Conservation (phyloP, 257 asterid species). For the Penstemon davidsonii region DNA sequence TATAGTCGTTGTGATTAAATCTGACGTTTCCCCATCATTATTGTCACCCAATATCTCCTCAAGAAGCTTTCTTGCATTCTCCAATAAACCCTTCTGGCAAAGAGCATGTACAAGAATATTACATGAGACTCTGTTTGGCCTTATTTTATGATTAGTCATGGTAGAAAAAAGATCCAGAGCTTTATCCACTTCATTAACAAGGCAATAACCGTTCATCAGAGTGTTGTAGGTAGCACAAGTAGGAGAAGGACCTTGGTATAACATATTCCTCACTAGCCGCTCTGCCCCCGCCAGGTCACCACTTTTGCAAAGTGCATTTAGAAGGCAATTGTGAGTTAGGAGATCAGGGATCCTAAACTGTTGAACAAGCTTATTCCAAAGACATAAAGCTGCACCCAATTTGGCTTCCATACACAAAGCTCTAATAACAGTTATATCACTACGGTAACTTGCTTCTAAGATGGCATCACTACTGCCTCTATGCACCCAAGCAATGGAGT, state of each 20-base stretch:
- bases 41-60: slow-evolving; percentile 51
- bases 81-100: slow-evolving; percentile 64
- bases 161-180: slow-evolving; percentile 63
- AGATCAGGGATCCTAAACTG: slow-evolving; percentile 58
- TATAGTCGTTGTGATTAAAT: slow-evolving; percentile 67
- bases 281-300: slow-evolving; percentile 70
- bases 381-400: slow-evolving; percentile 54
- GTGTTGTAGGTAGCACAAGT: slow-evolving; percentile 82
- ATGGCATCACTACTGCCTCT: slow-evolving; percentile 27
- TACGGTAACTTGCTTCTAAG: slow-evolving; percentile 28
- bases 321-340: slow-evolving; percentile 64
- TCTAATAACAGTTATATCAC: slow-evolving; percentile 45
- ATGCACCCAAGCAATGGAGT: slow-evolving; percentile 46
- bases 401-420: slow-evolving; percentile 71
- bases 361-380: slow-evolving; percentile 55
- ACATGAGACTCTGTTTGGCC: slow-evolving; percentile 73
- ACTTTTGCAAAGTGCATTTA: slow-evolving; percentile 70
- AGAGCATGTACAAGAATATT: slow-evolving; percentile 80
- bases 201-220: slow-evolving; percentile 72
- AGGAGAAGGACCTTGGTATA: slow-evolving; percentile 64
- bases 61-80: slow-evolving; percentile 54
- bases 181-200: slow-evolving; percentile 47
- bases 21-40: slow-evolving; percentile 33
- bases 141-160: slow-evolving; percentile 55
- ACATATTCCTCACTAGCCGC: slow-evolving; percentile 65